Percentiles rank a stretch among this genome's conserved stretches.
These are phyloP conservation scores for Paecilomyces fulvus DNA, from an alignment of 2,329 filamentous ascomycete species.

Conservation along the genomic window DNA sequence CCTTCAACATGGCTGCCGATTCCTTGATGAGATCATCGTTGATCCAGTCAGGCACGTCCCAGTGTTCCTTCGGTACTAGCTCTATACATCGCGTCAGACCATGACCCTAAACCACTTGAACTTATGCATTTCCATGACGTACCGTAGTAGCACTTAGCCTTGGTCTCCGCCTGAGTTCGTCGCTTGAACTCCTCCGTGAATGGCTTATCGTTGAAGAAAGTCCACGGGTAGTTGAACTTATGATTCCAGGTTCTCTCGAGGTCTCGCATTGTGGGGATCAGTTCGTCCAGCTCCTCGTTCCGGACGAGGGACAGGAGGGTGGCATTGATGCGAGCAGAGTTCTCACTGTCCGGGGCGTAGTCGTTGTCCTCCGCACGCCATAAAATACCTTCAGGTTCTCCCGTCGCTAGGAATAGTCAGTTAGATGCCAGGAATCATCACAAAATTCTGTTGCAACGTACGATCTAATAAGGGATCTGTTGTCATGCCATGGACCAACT, in stretches of 20 bases:
- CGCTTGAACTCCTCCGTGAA: conserved; percentile 91
- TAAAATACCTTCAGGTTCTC: conserved; percentile 71
- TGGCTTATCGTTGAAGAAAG: conserved; percentile 94
- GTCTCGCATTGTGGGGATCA: conserved; percentile 82
- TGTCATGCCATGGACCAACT: conserved; percentile 52
- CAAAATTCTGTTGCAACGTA: conserved; percentile 39
- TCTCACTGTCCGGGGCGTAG: conserved; percentile 66
- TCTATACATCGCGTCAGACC: conserved; percentile 45
- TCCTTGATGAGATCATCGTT: conserved; percentile 77
- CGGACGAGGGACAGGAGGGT: conserved; percentile 86
- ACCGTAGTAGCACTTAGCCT: conserved; percentile 82
- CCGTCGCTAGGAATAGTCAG: conserved; percentile 52
- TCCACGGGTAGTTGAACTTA: conserved; percentile 99
- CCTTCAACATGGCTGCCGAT: conserved; percentile 71
- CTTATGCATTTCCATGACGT: conserved; percentile 17
- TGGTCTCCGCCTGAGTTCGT: conserved; percentile 70
- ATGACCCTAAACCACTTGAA: background rate
- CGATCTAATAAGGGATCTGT: conserved; percentile 81
- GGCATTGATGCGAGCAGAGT: conserved; percentile 81
- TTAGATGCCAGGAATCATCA: conserved; percentile 6
- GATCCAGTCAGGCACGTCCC: conserved; percentile 88
- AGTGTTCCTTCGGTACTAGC: conserved; percentile 87
- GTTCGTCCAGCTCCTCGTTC: conserved; percentile 76
- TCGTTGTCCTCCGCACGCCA: conserved; percentile 63
- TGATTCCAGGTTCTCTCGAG: conserved; percentile 92